Base-by-base conservation (phyloP, 768 basidiomycete species). In the Mycena metata region DNA sequence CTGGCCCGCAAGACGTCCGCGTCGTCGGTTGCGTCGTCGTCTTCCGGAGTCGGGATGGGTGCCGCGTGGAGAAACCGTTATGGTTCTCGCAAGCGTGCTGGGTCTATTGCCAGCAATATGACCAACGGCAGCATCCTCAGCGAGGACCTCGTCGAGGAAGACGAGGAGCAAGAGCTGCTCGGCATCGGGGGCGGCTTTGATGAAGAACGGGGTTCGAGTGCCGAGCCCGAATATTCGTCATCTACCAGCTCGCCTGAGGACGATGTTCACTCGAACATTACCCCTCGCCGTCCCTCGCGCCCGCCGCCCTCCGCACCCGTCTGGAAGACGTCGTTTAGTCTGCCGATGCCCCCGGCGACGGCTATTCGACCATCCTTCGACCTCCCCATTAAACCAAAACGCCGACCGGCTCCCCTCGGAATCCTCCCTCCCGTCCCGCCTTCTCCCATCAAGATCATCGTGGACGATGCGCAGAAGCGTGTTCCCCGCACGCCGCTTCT, bases 121-220 rank as follows among this genome's bases (percentile, higher is more conserved):
- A 93, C 92, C 1, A 84, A 78, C 43, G 86, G 86, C 3, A 65
- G 93, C 76, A 80, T 91, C 46, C 76, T 93, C 47, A 94, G 92
- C 75, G 93, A 95, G 76, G 85, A 95, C 59, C 86, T 94, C 11
- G 88, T 95, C 12, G 94, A 94, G 74, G 92, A 92, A 69, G 92
- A 94, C 23, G 93, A 95, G 76, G 92, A 95, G 75, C 79, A 87
- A 54, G 90, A 89, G 65, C 80, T 94, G 0, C 83, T 94, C 46
- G 90, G 91, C 50, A 77, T 91, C 19, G 89, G 91, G 60, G 88
- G 90, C 60, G 86, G 88, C 41, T 93, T 93, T 69, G 85, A 87
- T 72, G 81, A 81, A 30, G 82, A 83, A 58, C 78, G 79, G 68
- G 76, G 79, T 58, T 73, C 77, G 43, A 77, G 74, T 55, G 74